Evolutionary conservation across 192 early-diverging fungal species (phyloP).

Genomic region (Umbelopsis sp.): DNA sequence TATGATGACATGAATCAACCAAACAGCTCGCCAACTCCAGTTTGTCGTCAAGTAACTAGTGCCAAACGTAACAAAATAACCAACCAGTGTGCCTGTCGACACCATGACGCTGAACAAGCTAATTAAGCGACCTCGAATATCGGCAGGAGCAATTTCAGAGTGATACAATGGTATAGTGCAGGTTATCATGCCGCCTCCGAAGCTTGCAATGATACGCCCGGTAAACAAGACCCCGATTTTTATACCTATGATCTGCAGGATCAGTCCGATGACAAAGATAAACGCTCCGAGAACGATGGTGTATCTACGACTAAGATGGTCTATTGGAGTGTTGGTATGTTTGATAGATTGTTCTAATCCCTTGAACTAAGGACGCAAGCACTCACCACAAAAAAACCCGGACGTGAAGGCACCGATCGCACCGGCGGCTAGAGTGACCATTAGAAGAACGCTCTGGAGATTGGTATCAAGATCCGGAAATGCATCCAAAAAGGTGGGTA

Average conservation of each 20-base stretch:
- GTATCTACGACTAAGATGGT: constrained; percentile 55
- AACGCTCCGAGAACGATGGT: constrained; percentile 61
- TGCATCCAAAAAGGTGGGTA: constrained; percentile 13
- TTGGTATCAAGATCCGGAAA: constrained; percentile 12
- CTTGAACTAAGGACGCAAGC: too few species aligned
- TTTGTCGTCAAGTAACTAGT: constrained; percentile 38
- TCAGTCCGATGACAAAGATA: constrained; percentile 69
- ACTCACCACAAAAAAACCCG: neutral
- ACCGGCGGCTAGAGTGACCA: constrained; percentile 19
- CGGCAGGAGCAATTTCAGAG: constrained; percentile 62
- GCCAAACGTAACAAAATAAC: constrained; percentile 45
- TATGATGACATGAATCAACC: constrained; percentile 79
- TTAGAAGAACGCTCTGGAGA: constrained; percentile 20
- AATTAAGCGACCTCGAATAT: constrained; percentile 79
- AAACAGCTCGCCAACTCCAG: constrained; percentile 73
- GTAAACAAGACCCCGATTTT: constrained; percentile 31
- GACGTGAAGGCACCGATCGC: constrained; percentile 19
- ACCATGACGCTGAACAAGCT: constrained; percentile 87
- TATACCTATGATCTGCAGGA: constrained; percentile 62
- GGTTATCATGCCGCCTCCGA: constrained; percentile 15
- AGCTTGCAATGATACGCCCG: neutral
- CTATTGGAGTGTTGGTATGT: neutral
- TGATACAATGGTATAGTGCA: constrained; percentile 20
- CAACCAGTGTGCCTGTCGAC: constrained; percentile 74
- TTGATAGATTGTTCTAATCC: too few species aligned